Evolutionary conservation across 768 basidiomycete genomes (phyloP).

Genomic region (Lactarius hengduanensis): DNA sequence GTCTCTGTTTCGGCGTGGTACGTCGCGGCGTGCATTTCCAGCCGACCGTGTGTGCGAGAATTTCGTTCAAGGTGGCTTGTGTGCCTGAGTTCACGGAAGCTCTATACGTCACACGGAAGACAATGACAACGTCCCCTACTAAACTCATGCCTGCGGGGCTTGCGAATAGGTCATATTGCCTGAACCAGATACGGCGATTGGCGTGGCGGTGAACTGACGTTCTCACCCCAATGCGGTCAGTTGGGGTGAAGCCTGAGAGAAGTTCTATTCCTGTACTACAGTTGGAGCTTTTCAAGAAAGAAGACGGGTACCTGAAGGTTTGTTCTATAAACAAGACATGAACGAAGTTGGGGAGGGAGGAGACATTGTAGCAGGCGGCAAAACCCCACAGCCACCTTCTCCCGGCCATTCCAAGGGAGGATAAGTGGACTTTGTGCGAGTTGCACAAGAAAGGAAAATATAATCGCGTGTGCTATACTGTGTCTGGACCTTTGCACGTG

Average conservation of each 20-base stretch:
- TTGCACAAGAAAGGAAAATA: conserved; percentile 20
- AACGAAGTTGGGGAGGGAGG: neutral
- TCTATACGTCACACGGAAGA: conserved; percentile 15
- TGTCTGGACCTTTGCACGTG: no score
- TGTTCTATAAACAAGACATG: neutral
- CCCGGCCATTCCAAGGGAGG: conserved; percentile 2
- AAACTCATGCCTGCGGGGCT: neutral
- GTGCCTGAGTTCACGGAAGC: conserved; percentile 1
- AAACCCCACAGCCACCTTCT: neutral
- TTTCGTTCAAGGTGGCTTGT: neutral
- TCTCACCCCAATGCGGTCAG: neutral
- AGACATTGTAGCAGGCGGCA: neutral
- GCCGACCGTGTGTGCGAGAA: conserved; percentile 1
- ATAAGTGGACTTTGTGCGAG: conserved; percentile 20
- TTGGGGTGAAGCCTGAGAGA: neutral
- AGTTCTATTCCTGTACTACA: neutral
- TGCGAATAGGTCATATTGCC: conserved; percentile 5
- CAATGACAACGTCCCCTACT: neutral
- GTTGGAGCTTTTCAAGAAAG: conserved; percentile 2
- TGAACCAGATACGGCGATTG: conserved; percentile 7
- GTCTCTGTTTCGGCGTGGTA: conserved; percentile 17
- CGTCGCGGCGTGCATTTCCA: neutral
- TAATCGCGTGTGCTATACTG: conserved; percentile 1
- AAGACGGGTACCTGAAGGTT: neutral
- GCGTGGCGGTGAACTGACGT: conserved; percentile 6